phyloP scores from a whole-genome alignment of 176 grass and related monocot species.

The Oryza longistaminata region DNA sequence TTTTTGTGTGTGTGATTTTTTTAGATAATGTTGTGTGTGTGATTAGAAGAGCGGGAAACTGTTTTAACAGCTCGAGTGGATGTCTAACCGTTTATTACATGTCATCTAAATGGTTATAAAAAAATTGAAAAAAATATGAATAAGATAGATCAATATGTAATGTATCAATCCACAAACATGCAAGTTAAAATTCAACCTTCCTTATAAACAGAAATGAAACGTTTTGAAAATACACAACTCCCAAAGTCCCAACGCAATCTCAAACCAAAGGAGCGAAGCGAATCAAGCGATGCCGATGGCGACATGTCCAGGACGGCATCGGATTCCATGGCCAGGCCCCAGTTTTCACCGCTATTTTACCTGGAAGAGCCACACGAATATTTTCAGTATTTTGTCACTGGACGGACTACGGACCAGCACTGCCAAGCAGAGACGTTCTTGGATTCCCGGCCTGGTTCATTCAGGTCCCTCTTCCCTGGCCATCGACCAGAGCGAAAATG shows the following conservation, averaged over 20 bases:
- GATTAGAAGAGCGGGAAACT: background rate
- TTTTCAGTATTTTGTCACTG: background rate
- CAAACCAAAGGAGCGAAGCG: background rate
- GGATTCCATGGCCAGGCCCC: slow-evolving; percentile 5
- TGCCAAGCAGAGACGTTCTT: background rate
- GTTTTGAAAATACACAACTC: background rate
- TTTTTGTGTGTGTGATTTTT: background rate
- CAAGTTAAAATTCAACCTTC: no score
- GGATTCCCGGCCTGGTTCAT: slow-evolving; percentile 5
- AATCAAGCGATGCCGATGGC: background rate
- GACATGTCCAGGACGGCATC: slow-evolving; percentile 23
- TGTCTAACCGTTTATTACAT: no score
- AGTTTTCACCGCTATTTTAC: background rate
- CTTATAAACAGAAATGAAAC: background rate
- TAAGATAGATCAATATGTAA: no score
- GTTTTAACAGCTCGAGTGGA: no score
- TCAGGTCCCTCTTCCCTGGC: background rate
- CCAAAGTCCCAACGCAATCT: background rate
- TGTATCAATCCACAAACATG: no score
- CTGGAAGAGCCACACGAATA: background rate
- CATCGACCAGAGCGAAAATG: slow-evolving; percentile 3
- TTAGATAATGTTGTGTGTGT: background rate
- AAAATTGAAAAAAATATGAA: no score
- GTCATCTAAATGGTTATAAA: no score
- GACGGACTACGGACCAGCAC: background rate